phyloP scores from a whole-genome alignment of 1,284 basidiomycete genomes.

The Ceratobasidium theobromae region DNA sequence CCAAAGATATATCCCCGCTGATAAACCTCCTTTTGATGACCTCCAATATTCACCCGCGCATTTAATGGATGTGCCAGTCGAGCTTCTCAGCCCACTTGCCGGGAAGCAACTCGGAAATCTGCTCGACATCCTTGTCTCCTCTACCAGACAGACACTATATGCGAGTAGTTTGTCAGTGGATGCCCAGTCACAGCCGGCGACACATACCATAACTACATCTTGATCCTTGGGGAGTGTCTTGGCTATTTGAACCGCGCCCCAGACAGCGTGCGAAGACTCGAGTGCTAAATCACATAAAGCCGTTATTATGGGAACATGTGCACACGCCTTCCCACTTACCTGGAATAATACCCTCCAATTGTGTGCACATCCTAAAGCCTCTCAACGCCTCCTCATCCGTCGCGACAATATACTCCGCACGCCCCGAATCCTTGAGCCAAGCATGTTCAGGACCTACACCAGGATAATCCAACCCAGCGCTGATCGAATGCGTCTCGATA shows the following conservation, averaged over 20 bases:
- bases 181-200: not conserved
- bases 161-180: constrained; percentile 11
- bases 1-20: not conserved
- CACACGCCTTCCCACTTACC: constrained; percentile 52
- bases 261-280: constrained; percentile 95
- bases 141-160: constrained; percentile 81
- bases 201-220: constrained; percentile 85
- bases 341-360: constrained; percentile 97
- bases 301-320: not conserved
- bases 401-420: constrained; percentile 91
- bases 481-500: constrained; percentile 95
- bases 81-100: constrained; percentile 85
- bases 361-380: constrained; percentile 89
- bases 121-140: constrained; percentile 94
- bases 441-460: constrained; percentile 98
- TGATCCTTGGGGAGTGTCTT: constrained; percentile 81
- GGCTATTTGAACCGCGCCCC: constrained; percentile 85
- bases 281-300: constrained; percentile 57
- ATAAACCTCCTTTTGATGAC: too few species aligned
- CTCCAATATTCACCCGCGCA: not conserved
- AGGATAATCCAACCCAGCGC: constrained; percentile 90
- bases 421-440: constrained; percentile 90
- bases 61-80: constrained; percentile 70
- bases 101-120: constrained; percentile 80
- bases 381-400: constrained; percentile 92